These are phyloP conservation scores for Bathelium albidoporum DNA, from an alignment of 495 filamentous ascomycete genomes.

Conservation along the genomic window DNA sequence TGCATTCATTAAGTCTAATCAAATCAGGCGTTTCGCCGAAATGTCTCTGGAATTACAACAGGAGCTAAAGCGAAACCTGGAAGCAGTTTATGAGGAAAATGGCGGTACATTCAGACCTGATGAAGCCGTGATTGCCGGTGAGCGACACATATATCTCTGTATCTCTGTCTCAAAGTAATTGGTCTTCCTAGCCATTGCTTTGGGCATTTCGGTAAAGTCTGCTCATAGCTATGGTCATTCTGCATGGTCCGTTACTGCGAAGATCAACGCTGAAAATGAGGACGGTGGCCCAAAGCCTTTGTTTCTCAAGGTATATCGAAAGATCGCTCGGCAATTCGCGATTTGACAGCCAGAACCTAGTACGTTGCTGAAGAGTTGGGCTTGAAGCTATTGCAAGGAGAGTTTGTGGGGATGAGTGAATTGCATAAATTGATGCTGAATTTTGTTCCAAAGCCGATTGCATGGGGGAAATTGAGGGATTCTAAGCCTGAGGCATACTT, in stretches of 20 bases:
- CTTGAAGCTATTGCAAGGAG: not conserved
- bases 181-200: not conserved
- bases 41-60: not conserved
- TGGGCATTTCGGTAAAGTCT: not conserved
- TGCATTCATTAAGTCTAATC: not conserved
- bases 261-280: not conserved
- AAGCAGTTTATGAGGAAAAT: not conserved
- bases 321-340: not conserved
- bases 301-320: not conserved
- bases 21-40: not conserved
- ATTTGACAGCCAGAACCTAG: not conserved
- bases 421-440: conserved; percentile 2
- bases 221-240: conserved; percentile 1
- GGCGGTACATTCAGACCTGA: not conserved
- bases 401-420: not conserved
- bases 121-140: not conserved
- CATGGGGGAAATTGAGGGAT: not conserved
- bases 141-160: not conserved
- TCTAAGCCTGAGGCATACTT: not conserved
- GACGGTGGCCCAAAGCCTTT: not conserved
- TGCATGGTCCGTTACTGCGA: not conserved
- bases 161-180: not conserved
- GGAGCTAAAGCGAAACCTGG: not conserved
- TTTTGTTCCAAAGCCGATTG: conserved; percentile 1
- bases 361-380: not conserved